These are phyloP conservation scores for Solanum sitiens DNA, from an alignment of 257 asterid genomes.

Conservation along the genomic window DNA sequence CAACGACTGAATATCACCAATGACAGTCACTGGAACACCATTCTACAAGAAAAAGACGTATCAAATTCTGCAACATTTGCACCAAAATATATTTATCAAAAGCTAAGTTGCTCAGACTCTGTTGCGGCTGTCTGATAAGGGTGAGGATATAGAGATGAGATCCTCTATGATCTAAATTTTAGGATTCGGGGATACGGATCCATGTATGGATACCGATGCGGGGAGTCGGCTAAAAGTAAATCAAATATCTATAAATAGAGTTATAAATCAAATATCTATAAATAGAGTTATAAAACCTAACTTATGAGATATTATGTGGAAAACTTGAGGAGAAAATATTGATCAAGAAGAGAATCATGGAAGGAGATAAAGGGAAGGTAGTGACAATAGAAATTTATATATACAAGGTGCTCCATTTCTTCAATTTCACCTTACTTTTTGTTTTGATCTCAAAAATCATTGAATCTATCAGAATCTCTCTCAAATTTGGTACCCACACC, in stretches of 20 bases:
- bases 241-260: neutral
- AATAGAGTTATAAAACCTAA: neutral
- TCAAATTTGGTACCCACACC: neutral
- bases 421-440: neutral
- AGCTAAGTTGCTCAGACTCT: neutral
- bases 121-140: neutral
- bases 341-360: too few relatives aligned
- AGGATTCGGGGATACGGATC: neutral
- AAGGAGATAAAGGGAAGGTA: neutral
- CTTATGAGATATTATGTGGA: neutral
- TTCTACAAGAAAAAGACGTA: conserved; percentile 42
- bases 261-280: neutral
- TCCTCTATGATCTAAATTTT: neutral
- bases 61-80: conserved; percentile 3
- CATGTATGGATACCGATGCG: neutral
- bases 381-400: neutral
- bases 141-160: neutral
- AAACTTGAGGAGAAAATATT: neutral
- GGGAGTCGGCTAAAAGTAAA: neutral
- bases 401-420: neutral
- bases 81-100: neutral
- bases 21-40: conserved; percentile 31
- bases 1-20: conserved; percentile 72
- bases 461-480: neutral
- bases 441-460: too few relatives aligned